These are phyloP conservation scores for Orbilia quercus DNA, from an alignment of 2,329 filamentous ascomycete species.

Conservation along the genomic window DNA sequence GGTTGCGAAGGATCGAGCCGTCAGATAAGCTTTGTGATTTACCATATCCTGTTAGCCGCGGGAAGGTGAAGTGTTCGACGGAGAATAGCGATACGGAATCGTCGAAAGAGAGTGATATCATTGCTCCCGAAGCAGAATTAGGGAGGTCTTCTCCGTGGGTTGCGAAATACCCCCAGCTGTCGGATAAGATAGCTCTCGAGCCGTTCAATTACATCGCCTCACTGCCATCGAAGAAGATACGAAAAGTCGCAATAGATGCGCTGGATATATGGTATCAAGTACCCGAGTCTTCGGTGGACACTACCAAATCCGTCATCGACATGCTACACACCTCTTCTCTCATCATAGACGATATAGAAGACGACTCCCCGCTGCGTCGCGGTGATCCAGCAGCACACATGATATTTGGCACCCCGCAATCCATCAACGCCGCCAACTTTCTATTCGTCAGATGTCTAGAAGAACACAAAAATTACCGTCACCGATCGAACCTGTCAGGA, in stretches of 20 bases:
- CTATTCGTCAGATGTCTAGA: slow-evolving; percentile 11
- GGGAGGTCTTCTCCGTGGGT: background rate
- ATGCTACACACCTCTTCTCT: slow-evolving; percentile 18
- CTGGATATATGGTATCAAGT: slow-evolving; percentile 38
- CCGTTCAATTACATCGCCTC: slow-evolving; percentile 18
- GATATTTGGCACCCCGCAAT: slow-evolving; percentile 19
- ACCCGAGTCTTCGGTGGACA: slow-evolving; percentile 8
- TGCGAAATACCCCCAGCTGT: background rate
- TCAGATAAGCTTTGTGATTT: slow-evolving; percentile 1
- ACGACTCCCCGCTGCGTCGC: slow-evolving; percentile 11
- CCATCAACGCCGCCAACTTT: slow-evolving; percentile 20
- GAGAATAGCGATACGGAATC: background rate
- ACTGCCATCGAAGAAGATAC: slow-evolving; percentile 21
- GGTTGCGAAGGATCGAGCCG: background rate
- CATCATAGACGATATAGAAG: slow-evolving; percentile 39
- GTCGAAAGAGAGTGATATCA: background rate
- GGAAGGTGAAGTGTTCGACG: no score
- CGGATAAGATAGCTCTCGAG: slow-evolving; percentile 14
- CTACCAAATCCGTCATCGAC: slow-evolving; percentile 18
- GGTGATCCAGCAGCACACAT: slow-evolving; percentile 18
- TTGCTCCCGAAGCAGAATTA: background rate
- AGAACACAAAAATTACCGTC: background rate
- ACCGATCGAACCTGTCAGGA: background rate
- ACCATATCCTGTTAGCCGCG: background rate
- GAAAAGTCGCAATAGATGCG: slow-evolving; percentile 16